phyloP scores from a whole-genome alignment of 768 basidiomycete species.

The Kwoniella dendrophila region DNA sequence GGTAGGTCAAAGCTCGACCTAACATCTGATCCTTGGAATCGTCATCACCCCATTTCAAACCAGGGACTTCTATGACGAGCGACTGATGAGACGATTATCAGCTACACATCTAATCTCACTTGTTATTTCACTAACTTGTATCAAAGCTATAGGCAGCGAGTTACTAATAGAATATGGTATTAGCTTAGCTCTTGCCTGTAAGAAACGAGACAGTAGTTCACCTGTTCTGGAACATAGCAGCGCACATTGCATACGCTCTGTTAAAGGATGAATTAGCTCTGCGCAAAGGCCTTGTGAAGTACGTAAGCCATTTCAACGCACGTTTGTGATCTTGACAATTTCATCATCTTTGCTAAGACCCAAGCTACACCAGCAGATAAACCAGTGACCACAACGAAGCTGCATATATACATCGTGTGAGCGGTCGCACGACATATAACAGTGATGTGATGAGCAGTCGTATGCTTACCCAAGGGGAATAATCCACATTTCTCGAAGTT shows the following conservation, averaged over 20 bases:
- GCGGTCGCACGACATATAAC: background rate
- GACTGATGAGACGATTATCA: slow-evolving; percentile 60
- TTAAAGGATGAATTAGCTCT: background rate
- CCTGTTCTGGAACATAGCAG: slow-evolving; percentile 56
- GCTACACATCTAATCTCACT: background rate
- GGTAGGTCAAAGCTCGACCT: slow-evolving; percentile 63
- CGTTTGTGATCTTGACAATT: slow-evolving; percentile 76
- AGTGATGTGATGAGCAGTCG: background rate
- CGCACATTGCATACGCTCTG: slow-evolving; percentile 56
- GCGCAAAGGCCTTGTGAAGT: background rate
- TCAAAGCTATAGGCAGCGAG: slow-evolving; percentile 89
- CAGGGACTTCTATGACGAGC: slow-evolving; percentile 78
- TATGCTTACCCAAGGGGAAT: slow-evolving; percentile 51
- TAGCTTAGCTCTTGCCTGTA: slow-evolving; percentile 9
- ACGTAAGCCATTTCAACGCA: slow-evolving; percentile 55
- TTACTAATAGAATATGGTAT: slow-evolving; percentile 87
- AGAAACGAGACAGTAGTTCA: slow-evolving; percentile 6
- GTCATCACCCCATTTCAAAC: slow-evolving; percentile 75
- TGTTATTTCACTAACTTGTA: slow-evolving; percentile 55
- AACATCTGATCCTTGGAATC: slow-evolving; percentile 88
- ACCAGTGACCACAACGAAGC: slow-evolving; percentile 75
- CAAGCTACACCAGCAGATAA: slow-evolving; percentile 73
- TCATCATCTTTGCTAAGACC: slow-evolving; percentile 65
- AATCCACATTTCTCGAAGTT: slow-evolving; percentile 56
- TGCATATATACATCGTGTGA: slow-evolving; percentile 56